Evolutionary conservation across 78 protist species (phyloP).

Genomic region (Isochrysis galbana): DNA sequence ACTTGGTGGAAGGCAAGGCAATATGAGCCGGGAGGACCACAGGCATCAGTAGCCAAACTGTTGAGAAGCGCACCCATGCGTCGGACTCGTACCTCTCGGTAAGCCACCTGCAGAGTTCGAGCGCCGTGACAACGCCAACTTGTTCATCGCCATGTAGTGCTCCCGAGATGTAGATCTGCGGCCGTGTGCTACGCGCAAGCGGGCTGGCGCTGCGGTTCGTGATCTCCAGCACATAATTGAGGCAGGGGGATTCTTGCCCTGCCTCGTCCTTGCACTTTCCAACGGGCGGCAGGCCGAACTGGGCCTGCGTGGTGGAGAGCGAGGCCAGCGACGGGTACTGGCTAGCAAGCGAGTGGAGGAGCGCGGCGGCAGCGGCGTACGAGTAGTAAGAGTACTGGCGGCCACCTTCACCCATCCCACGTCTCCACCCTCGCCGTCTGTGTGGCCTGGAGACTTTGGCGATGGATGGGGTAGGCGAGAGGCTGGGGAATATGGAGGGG

Average conservation of each 20-base stretch:
- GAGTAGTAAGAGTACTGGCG: background rate
- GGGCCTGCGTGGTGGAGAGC: background rate
- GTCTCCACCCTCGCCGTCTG: too few relatives aligned
- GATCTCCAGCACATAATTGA: background rate
- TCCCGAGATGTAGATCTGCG: background rate
- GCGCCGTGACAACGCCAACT: background rate
- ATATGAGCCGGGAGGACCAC: too few relatives aligned
- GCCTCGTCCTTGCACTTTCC: background rate
- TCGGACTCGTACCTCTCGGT: background rate
- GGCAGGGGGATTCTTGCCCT: background rate
- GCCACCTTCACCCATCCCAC: too few relatives aligned
- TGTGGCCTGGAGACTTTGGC: too few relatives aligned
- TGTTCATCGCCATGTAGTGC: slow-evolving; percentile 26
- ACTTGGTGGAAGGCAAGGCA: too few relatives aligned
- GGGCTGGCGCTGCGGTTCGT: background rate
- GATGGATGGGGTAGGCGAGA: too few relatives aligned
- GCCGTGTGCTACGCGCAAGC: background rate
- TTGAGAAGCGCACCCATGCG: slow-evolving; percentile 17
- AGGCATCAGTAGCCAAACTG: too few relatives aligned
- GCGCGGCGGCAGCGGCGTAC: background rate
- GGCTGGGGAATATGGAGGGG: too few relatives aligned
- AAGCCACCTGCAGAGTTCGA: background rate
- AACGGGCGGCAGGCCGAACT: background rate
- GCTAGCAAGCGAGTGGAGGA: background rate
- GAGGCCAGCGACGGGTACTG: background rate